Conservation (phyloP, 805 yeast species). For the Monosporozyma servazzii region DNA sequence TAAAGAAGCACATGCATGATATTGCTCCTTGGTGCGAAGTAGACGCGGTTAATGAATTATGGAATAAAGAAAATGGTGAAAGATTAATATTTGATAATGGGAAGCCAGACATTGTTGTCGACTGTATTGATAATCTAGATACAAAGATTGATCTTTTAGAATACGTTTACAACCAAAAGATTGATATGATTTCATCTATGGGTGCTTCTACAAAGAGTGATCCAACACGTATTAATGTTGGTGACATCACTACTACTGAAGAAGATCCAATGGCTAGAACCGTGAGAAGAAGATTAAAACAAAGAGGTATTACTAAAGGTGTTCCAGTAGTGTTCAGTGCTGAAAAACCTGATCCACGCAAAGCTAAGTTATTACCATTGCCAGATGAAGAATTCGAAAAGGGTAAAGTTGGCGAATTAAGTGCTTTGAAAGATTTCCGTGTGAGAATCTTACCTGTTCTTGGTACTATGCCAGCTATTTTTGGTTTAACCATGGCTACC, state of each 20-base stretch:
- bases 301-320: constrained; percentile 63
- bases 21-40: constrained; percentile 93
- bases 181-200: constrained; percentile 81
- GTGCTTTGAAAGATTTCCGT: constrained; percentile 82
- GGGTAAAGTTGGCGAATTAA: constrained; percentile 65
- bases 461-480: constrained; percentile 95
- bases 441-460: constrained; percentile 91
- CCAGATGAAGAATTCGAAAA: constrained; percentile 63
- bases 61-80: constrained; percentile 60
- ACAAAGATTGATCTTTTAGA: constrained; percentile 88
- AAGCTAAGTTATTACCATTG: constrained; percentile 79
- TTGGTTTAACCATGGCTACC: constrained; percentile 85
- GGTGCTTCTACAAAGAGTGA: constrained; percentile 98
- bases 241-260: constrained; percentile 80
- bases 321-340: constrained; percentile 87
- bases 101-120: constrained; percentile 72
- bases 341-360: constrained; percentile 93
- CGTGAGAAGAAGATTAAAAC: constrained; percentile 75
- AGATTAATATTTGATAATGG: constrained; percentile 42
- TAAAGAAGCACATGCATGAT: constrained; percentile 53
- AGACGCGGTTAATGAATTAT: constrained; percentile 68
- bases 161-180: constrained; percentile 49
- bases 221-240: constrained; percentile 81
- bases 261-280: constrained; percentile 90
- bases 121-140: constrained; percentile 93